phyloP scores from a whole-genome alignment of 352 stramenopile species.

The Globisporangium paroecandrum region DNA sequence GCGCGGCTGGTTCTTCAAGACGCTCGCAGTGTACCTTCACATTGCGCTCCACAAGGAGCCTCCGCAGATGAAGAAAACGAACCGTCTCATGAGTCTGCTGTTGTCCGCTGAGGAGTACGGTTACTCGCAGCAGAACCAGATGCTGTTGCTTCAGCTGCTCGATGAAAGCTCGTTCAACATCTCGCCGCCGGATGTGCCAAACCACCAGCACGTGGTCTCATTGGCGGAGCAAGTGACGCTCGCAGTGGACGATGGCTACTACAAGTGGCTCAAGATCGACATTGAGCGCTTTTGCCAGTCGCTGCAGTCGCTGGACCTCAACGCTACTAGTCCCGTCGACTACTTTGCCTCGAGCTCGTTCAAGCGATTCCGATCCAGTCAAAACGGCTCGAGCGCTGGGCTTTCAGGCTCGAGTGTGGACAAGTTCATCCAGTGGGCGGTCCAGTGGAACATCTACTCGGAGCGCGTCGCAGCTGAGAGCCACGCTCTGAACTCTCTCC shows the following conservation, averaged over 20 bases:
- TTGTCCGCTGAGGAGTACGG: conserved; percentile 35
- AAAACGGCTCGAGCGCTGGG: conserved; percentile 19
- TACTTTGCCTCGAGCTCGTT: conserved; percentile 35
- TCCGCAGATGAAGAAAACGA: conserved; percentile 66
- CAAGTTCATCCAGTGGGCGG: conserved; percentile 68
- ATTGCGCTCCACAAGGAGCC: conserved; percentile 63
- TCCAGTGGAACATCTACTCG: conserved; percentile 85
- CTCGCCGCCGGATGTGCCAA: conserved; percentile 51
- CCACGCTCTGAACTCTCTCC: conserved; percentile 71
- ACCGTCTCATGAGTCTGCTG: conserved; percentile 54
- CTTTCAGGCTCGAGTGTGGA: conserved; percentile 36
- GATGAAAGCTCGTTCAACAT: conserved; percentile 67
- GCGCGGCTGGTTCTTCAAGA: conserved; percentile 84
- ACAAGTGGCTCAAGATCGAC: conserved; percentile 83
- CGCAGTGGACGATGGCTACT: conserved; percentile 58
- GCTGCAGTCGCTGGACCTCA: conserved; percentile 61
- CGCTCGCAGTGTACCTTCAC: conserved; percentile 76
- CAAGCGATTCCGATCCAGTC: conserved; percentile 63
- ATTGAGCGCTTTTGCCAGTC: conserved; percentile 65
- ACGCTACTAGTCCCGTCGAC: conserved; percentile 30
- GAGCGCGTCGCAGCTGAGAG: conserved; percentile 78
- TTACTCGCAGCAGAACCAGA: conserved; percentile 45
- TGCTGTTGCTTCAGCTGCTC: conserved; percentile 65
- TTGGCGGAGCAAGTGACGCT: conserved; percentile 62
- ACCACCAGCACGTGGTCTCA: conserved; percentile 66